Conservation (phyloP, 192 early-diverging fungal species). For the Funneliformis geosporum region DNA sequence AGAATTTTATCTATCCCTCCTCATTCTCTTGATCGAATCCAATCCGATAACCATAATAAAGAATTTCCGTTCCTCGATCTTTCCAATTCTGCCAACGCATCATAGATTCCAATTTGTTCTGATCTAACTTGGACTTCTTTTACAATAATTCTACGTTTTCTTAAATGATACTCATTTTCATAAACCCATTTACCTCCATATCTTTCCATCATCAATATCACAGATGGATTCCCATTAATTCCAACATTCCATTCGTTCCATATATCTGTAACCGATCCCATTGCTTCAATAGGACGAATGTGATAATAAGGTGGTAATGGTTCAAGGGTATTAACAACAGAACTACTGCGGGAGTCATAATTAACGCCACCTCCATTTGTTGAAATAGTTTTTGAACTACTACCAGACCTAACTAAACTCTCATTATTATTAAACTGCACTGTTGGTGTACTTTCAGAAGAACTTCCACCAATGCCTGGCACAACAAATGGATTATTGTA, state of each 20-base stretch:
- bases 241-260: background rate
- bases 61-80: background rate
- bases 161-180: background rate
- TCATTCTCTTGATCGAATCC: background rate
- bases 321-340: background rate
- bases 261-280: background rate
- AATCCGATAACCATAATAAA: background rate
- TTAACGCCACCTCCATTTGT: background rate
- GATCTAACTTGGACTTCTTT: background rate
- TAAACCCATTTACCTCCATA: background rate
- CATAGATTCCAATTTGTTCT: background rate
- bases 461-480: background rate
- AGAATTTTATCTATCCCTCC: background rate
- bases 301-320: background rate
- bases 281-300: background rate
- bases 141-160: background rate
- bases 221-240: conserved; percentile 1
- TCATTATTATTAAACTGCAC: background rate
- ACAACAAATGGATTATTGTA: background rate
- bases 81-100: background rate
- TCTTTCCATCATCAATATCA: background rate
- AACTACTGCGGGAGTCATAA: background rate
- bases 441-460: background rate
- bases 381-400: background rate
- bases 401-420: background rate